phyloP scores from a whole-genome alignment of 768 basidiomycete genomes.

The Jaapia argillacea region DNA sequence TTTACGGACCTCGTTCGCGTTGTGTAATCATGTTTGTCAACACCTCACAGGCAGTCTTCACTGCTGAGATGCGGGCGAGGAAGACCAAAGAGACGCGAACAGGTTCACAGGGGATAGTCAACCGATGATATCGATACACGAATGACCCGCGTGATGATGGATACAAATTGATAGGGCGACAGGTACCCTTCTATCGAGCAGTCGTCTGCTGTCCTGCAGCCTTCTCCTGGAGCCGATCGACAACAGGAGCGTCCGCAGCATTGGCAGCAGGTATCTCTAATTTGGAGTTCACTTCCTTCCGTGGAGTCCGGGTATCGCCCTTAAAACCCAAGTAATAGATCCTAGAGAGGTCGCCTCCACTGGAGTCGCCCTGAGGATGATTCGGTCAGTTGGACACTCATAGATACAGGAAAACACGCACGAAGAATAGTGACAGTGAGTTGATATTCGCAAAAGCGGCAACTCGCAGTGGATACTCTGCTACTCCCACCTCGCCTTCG shows the following conservation, averaged over 20 bases:
- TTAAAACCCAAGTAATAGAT: constrained; percentile 81
- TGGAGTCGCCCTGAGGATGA: constrained; percentile 46
- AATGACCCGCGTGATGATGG: too few relatives aligned
- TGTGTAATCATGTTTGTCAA: too few relatives aligned
- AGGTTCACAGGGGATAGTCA: too few relatives aligned
- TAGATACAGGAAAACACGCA: constrained; percentile 28
- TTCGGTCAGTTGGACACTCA: background rate
- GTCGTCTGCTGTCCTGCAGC: constrained; percentile 53
- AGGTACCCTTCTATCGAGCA: constrained; percentile 34
- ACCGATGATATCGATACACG: too few relatives aligned
- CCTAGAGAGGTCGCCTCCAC: constrained; percentile 52
- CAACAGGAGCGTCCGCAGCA: constrained; percentile 61
- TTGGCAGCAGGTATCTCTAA: constrained; percentile 74
- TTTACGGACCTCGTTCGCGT: too few relatives aligned
- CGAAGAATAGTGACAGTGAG: constrained; percentile 71
- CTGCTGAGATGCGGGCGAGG: too few relatives aligned
- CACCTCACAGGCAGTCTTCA: too few relatives aligned
- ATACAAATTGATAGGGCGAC: too few relatives aligned
- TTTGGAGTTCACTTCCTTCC: constrained; percentile 51
- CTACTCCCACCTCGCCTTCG: constrained; percentile 57
- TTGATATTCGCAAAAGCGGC: constrained; percentile 71
- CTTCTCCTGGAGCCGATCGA: constrained; percentile 51
- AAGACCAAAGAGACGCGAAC: too few relatives aligned
- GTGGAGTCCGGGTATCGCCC: constrained; percentile 48
- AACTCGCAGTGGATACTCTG: constrained; percentile 70